These are phyloP conservation scores for Amauroascus niger DNA, from an alignment of 2,329 filamentous ascomycete genomes.

Conservation along the genomic window DNA sequence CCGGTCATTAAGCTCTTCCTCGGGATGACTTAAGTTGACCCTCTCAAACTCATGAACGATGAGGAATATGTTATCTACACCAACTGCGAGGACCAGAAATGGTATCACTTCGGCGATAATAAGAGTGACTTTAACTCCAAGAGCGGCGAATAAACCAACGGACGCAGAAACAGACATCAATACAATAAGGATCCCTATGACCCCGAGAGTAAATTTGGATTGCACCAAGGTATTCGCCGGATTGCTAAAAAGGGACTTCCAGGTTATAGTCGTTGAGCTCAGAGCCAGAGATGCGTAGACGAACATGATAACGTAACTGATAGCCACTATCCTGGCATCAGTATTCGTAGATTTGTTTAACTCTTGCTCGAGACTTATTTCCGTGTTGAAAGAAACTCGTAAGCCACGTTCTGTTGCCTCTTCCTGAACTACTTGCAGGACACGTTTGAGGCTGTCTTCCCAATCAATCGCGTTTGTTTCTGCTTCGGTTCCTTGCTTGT, in stretches of 20 bases:
- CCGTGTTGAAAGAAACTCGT: slow-evolving; percentile 85
- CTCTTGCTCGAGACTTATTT: slow-evolving; percentile 89
- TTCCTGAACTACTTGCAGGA: slow-evolving; percentile 65
- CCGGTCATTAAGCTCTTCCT: slow-evolving; percentile 75
- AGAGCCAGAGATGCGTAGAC: slow-evolving; percentile 88
- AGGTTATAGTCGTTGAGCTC: slow-evolving; percentile 72
- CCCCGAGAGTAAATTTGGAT: slow-evolving; percentile 92
- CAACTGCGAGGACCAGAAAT: slow-evolving; percentile 90
- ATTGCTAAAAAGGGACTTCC: slow-evolving; percentile 68
- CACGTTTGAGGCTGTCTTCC: slow-evolving; percentile 67
- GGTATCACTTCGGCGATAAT: slow-evolving; percentile 99
- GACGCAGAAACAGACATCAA: slow-evolving; percentile 95
- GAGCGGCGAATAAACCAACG: slow-evolving; percentile 86
- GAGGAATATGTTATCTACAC: slow-evolving; percentile 97
- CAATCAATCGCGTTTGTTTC: slow-evolving; percentile 74
- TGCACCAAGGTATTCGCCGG: slow-evolving; percentile 79
- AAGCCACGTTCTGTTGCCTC: slow-evolving; percentile 72
- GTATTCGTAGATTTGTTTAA: slow-evolving; percentile 98
- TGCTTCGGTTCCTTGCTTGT: slow-evolving; percentile 60
- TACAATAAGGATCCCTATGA: slow-evolving; percentile 88
- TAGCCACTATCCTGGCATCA: slow-evolving; percentile 88
- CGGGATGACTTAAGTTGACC: slow-evolving; percentile 83
- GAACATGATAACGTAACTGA: slow-evolving; percentile 99
- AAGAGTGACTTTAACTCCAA: slow-evolving; percentile 84
- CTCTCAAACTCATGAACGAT: slow-evolving; percentile 98